Percentiles rank a stretch among this genome's conserved stretches.
phyloP scores from a whole-genome alignment of 176 grass and related monocot genomes.

The Eleusine indica region DNA sequence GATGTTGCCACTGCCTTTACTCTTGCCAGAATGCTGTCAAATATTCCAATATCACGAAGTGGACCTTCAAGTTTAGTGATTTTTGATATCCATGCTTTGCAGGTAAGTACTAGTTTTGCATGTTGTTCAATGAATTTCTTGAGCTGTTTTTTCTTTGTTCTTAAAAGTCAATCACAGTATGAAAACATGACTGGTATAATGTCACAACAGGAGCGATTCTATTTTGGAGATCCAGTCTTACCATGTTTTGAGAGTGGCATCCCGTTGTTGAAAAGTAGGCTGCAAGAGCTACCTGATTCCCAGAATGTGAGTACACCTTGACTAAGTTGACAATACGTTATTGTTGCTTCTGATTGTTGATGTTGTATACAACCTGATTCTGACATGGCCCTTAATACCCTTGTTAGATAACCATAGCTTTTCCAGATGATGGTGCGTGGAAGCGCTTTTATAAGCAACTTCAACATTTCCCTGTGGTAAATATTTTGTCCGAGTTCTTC shows the following conservation, averaged over 20 bases:
- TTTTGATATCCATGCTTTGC: conserved; percentile 96
- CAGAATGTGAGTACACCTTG: conserved; percentile 65
- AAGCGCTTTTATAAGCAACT: conserved; percentile 97
- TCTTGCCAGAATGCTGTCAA: conserved; percentile 80
- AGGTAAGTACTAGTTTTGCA: conserved; percentile 49
- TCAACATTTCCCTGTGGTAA: conserved; percentile 97
- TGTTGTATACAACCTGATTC: conserved; percentile 22
- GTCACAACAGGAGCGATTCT: conserved; percentile 82
- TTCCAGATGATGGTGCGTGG: conserved; percentile 96
- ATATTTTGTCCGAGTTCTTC: conserved; percentile 22
- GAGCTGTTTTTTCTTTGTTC: neutral
- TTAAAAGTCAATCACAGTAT: neutral
- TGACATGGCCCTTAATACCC: conserved; percentile 33
- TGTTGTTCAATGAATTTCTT: neutral
- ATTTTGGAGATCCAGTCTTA: conserved; percentile 91
- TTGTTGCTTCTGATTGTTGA: conserved; percentile 10
- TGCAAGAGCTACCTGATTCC: conserved; percentile 82
- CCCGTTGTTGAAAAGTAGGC: conserved; percentile 70
- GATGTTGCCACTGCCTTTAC: conserved; percentile 94
- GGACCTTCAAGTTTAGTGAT: conserved; percentile 91
- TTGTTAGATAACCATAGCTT: conserved; percentile 92
- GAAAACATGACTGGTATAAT: conserved; percentile 32
- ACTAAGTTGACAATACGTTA: neutral
- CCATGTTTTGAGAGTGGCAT: conserved; percentile 98
- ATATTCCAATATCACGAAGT: conserved; percentile 91